Percentiles rank a stretch among this genome's conserved stretches.
phyloP scores from a whole-genome alignment of 2,329 filamentous ascomycete species.

The Mycosphaerella sp. region DNA sequence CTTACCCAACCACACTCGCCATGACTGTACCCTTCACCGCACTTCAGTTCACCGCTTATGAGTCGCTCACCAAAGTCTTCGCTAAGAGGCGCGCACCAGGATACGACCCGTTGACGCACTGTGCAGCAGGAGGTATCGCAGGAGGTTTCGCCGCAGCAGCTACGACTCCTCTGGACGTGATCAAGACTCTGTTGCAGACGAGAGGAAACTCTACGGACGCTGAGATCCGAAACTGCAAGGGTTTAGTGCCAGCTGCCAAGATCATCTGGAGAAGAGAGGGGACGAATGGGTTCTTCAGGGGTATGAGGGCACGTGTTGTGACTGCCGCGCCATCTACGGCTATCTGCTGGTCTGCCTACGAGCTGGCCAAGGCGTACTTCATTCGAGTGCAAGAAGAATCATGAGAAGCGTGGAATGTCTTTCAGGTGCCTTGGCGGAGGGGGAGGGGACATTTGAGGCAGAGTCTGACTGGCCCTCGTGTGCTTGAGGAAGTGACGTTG shows the following conservation, averaged over 20 bases:
- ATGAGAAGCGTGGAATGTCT: slow-evolving; percentile 7
- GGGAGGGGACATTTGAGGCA: not conserved
- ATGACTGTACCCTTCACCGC: slow-evolving; percentile 99
- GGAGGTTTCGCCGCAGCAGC: slow-evolving; percentile 89
- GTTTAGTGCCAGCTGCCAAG: slow-evolving; percentile 69
- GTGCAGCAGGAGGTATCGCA: slow-evolving; percentile 82
- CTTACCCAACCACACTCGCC: slow-evolving; percentile 92
- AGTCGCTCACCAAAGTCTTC: slow-evolving; percentile 89
- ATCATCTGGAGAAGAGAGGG: slow-evolving; percentile 82
- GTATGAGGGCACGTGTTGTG: slow-evolving; percentile 81
- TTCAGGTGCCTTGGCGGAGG: not conserved
- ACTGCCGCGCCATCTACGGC: slow-evolving; percentile 98
- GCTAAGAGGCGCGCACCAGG: slow-evolving; percentile 52
- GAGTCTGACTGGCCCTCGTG: not conserved
- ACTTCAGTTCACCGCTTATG: slow-evolving; percentile 94
- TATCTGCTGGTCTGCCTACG: slow-evolving; percentile 89
- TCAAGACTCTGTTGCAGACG: slow-evolving; percentile 96
- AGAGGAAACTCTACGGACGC: slow-evolving; percentile 74
- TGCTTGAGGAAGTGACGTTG: not conserved
- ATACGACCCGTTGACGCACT: slow-evolving; percentile 93
- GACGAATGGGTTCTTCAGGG: slow-evolving; percentile 82
- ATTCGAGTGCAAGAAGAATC: slow-evolving; percentile 39
- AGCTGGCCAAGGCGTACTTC: slow-evolving; percentile 64
- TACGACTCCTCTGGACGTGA: slow-evolving; percentile 94
- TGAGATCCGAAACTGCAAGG: slow-evolving; percentile 78